These are phyloP conservation scores for Ophiostoma novo-ulmi DNA, from an alignment of 2,329 filamentous ascomycete genomes.

Conservation along the genomic window DNA sequence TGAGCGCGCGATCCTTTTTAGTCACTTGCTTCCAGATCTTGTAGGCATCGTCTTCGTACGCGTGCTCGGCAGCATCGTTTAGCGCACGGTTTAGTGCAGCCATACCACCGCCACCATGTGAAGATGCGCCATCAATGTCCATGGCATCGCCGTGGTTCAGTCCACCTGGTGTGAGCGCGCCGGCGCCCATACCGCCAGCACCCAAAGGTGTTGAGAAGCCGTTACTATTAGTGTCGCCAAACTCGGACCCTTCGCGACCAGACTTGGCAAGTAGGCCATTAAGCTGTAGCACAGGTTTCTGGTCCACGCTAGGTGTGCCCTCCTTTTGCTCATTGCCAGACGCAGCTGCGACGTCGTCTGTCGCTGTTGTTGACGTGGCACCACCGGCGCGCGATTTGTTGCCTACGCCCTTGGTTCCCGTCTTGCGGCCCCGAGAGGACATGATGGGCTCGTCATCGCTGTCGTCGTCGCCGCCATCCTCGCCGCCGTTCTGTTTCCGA, in stretches of 20 bases:
- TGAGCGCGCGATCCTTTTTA: conserved; percentile 84
- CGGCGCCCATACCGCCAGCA: conserved; percentile 39
- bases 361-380: conserved; percentile 10
- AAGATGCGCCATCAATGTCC: conserved; percentile 76
- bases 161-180: conserved; percentile 67
- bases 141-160: conserved; percentile 73
- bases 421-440: conserved; percentile 89
- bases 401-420: conserved; percentile 66
- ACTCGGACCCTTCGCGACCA: conserved; percentile 68
- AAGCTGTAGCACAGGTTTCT: conserved; percentile 66
- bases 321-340: conserved; percentile 48
- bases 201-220: conserved; percentile 73
- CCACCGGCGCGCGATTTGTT: conserved; percentile 57
- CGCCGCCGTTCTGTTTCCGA: conserved; percentile 76
- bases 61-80: conserved; percentile 64
- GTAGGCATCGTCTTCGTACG: conserved; percentile 87
- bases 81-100: conserved; percentile 56
- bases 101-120: conserved; percentile 54
- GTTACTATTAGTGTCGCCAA: conserved; percentile 66
- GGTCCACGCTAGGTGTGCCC: conserved; percentile 69
- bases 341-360: neutral
- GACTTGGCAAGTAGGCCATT: conserved; percentile 56
- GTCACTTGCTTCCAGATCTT: conserved; percentile 99
- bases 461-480: conserved; percentile 82
- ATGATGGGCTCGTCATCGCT: conserved; percentile 98